A percentile compares a stretch with the other conserved stretches of the same genome.
These are phyloP conservation scores for Meyerozyma elateridarum DNA, from an alignment of 1,139 yeast species.

Conservation along the genomic window DNA sequence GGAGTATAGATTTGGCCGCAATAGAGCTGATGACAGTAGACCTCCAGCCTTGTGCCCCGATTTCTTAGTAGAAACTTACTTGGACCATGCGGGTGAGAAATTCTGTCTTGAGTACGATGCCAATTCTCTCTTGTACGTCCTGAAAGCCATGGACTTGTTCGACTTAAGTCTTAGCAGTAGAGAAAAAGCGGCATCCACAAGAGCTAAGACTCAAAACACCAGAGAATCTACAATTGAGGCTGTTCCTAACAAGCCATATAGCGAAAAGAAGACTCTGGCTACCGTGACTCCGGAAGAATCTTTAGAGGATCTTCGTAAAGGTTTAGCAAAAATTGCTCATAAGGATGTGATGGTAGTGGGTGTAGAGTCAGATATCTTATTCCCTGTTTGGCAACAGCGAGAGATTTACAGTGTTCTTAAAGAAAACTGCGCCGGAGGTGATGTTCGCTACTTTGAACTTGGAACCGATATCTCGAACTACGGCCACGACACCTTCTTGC, in stretches of 20 bases:
- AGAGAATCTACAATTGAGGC: constrained; percentile 19
- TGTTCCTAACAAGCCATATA: constrained; percentile 53
- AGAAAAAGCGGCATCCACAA: constrained; percentile 34
- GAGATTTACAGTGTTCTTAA: constrained; percentile 66
- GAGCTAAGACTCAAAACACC: constrained; percentile 30
- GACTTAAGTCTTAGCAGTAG: constrained; percentile 62
- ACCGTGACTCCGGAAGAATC: constrained; percentile 49
- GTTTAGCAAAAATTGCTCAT: constrained; percentile 59
- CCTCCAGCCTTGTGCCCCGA: constrained; percentile 92
- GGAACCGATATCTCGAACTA: constrained; percentile 71
- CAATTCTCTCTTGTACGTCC: constrained; percentile 77
- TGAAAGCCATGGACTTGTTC: constrained; percentile 93
- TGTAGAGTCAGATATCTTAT: constrained; percentile 84
- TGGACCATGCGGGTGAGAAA: constrained; percentile 93
- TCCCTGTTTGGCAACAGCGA: constrained; percentile 93
- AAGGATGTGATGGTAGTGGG: constrained; percentile 77
- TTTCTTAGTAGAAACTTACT: constrained; percentile 82
- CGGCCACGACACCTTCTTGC: constrained; percentile 87
- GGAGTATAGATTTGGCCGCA: constrained; percentile 89
- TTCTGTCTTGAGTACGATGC: constrained; percentile 90
- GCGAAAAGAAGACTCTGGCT: constrained; percentile 40
- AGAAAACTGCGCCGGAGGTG: constrained; percentile 24
- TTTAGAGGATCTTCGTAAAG: constrained; percentile 55
- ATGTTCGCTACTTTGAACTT: constrained; percentile 63
- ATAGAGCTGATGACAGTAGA: constrained; percentile 72